Percentiles rank a stretch among this genome's conserved stretches.
phyloP scores from a whole-genome alignment of 2,329 filamentous ascomycete genomes.

The Curvularia sp. region DNA sequence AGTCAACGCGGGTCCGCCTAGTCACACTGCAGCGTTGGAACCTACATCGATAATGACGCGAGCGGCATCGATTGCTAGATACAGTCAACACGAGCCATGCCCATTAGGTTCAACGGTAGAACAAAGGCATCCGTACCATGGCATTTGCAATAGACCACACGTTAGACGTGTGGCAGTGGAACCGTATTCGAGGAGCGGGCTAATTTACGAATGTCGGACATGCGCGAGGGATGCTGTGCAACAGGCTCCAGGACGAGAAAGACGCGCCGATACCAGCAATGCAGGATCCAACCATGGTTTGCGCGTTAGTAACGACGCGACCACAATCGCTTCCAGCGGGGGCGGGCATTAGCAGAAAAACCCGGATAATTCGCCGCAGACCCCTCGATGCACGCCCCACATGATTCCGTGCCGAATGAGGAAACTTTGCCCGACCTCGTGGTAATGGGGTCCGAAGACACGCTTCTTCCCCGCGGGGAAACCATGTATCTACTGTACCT shows the following conservation, averaged over 20 bases:
- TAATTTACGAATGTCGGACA: conserved; percentile 25
- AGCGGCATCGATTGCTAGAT: conserved; percentile 47
- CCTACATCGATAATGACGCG: conserved; percentile 49
- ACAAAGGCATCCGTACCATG: conserved; percentile 37
- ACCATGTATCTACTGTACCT: neutral
- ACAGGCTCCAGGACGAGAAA: conserved; percentile 17
- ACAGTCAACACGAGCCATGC: conserved; percentile 20
- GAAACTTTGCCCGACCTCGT: conserved; percentile 22
- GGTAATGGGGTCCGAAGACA: neutral
- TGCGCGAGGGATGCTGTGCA: conserved; percentile 6
- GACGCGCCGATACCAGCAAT: conserved; percentile 21
- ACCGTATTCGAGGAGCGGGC: conserved; percentile 16
- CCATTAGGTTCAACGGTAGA: neutral
- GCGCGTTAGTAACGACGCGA: conserved; percentile 28
- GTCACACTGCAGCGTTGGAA: neutral
- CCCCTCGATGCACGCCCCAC: conserved; percentile 27
- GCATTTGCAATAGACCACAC: conserved; percentile 32
- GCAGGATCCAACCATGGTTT: conserved; percentile 21
- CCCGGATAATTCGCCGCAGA: conserved; percentile 14
- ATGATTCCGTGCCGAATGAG: conserved; percentile 18
- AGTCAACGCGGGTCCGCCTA: conserved; percentile 12
- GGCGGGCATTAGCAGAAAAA: conserved; percentile 5
- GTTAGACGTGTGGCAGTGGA: conserved; percentile 3
- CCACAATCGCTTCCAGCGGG: conserved; percentile 1
- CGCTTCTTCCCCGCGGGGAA: neutral